Base-by-base conservation (phyloP, 2,329 filamentous ascomycete species). In the Stagonosporopsis rhizophila region DNA sequence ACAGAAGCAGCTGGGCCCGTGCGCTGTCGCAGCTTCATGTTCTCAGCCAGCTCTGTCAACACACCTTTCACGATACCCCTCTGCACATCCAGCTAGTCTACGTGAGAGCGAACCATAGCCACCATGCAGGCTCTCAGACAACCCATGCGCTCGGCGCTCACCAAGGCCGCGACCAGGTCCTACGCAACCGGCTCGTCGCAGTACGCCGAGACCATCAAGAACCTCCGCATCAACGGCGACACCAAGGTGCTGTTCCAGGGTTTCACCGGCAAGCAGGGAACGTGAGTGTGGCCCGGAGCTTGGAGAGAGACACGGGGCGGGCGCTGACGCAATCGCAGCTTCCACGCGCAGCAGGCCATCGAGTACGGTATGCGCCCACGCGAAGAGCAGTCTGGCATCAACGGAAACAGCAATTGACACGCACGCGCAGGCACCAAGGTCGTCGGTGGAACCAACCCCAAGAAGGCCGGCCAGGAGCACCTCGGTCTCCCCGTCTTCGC, bases 191-290 rank as follows among this genome's bases (percentile, higher is more conserved):
- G 84, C 65, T 83, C 84, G 60, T 85, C 87, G 66, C 86, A 86
- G 59, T 77, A 78, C 52, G 66, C 73, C 51, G 69, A 74, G 60
- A 78, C 76, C 22, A 74, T 76, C 67, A 73, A 75, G 74, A 98
- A 98, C 84, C 87, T 98, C 74, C 90, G 92, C 81, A 93, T 98
- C 83, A 96, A 92, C 80, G 77, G 83, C 77, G 89, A 97, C 68
- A 99, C 95, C 71, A 96, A 95, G 83, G 92, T 99, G 68, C 83
- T 98, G 73, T 98, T 87, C 84, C 95, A 99, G 83, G 95, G 95
- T 68, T 98, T 98, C 80, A 98, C 94, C 54, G 94, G 94, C 78
- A 95, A 91, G 85, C 92, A 96, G 85, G 92, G 92, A 89, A 94
- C 90, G 76, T 79, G 65, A 75, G 77, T 78, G 52, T 28, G 54